These are phyloP conservation scores for Fraxinus nigra DNA, from an alignment of 305 asterid genomes.

Conservation along the genomic window DNA sequence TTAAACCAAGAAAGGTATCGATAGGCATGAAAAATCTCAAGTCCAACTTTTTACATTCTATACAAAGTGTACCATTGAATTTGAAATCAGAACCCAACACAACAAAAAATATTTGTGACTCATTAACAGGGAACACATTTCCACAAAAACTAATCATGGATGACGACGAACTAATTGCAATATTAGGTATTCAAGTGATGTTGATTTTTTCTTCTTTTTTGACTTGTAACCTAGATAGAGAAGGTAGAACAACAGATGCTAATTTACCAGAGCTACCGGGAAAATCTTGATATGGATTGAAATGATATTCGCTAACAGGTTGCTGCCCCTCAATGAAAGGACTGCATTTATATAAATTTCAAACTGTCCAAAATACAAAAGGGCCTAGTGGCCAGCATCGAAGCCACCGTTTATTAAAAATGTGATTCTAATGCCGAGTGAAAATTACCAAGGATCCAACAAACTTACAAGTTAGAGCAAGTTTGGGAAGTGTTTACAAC, in stretches of 20 bases:
- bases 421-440: not conserved
- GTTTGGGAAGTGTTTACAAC: not conserved
- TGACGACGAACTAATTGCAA: not conserved
- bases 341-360: not conserved
- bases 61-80: not conserved
- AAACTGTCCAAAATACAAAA: not conserved
- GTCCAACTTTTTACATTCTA: not conserved
- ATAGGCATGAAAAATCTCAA: not conserved
- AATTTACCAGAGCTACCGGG: not conserved
- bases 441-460: not conserved
- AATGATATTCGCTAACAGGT: not conserved
- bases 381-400: not conserved
- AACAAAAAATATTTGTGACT: not conserved
- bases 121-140: not conserved
- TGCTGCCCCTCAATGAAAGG: not conserved
- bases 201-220: not conserved
- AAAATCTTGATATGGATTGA: not conserved
- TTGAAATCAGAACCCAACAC: not conserved
- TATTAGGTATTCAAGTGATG: not conserved
- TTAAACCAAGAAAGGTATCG: not conserved
- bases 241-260: not conserved
- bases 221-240: not conserved
- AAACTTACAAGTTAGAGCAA: not conserved
- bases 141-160: not conserved
- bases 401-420: not conserved